A percentile compares a stretch with the other conserved stretches of the same genome.
Conservation (phyloP, 2,329 filamentous ascomycete species). For the Triangularia setosa region DNA sequence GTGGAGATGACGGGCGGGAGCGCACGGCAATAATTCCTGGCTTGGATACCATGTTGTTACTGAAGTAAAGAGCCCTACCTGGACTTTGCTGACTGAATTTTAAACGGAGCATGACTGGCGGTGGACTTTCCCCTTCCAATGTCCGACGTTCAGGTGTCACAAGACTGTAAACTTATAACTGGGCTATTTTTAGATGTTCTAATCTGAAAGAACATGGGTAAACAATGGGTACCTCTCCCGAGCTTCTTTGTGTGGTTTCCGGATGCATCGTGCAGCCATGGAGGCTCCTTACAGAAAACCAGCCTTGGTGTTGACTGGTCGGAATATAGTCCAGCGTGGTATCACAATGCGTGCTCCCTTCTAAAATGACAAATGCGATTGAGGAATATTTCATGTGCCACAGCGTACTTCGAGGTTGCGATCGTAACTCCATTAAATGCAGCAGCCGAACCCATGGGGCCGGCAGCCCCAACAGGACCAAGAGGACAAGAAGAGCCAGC, state of each 20-base stretch:
- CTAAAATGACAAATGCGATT: no score
- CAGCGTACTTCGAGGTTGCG: no score
- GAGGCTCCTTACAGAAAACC: not conserved
- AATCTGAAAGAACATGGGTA: no score
- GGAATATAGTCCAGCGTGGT: not conserved
- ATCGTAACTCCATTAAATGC: no score
- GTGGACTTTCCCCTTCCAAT: not conserved
- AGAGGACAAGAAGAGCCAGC: no score
- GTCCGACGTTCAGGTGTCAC: not conserved
- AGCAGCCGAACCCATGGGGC: no score
- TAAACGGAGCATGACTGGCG: not conserved
- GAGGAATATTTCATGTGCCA: no score
- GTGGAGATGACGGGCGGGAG: constrained; percentile 10
- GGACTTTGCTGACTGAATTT: not conserved
- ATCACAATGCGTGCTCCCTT: no score
- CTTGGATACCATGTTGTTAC: constrained; percentile 4
- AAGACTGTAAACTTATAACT: not conserved
- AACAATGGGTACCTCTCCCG: not conserved
- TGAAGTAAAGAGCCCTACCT: not conserved
- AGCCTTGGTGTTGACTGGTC: not conserved
- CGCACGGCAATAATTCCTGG: constrained; percentile 14
- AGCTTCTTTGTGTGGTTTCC: not conserved
- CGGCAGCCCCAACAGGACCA: no score
- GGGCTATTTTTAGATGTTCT: not conserved
- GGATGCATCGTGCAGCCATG: not conserved